Evolutionary conservation across 169 alveolate species (phyloP).

Genomic region (Nephromyces sp.): DNA sequence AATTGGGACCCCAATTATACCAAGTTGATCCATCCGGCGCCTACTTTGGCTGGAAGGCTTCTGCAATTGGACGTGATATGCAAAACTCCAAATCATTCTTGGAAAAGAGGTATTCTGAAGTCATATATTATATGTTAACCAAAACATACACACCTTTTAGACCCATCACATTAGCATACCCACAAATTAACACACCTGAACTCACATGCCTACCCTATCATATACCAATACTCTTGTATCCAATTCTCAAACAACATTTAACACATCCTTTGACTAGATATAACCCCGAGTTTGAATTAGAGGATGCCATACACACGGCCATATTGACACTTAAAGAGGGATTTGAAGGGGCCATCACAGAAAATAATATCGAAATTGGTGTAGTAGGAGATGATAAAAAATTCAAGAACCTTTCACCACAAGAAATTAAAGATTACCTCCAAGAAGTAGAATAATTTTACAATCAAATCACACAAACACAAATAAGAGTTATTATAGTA

Average conservation of each 20-base stretch:
- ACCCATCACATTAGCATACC: too few species aligned
- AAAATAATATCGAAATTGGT: constrained; percentile 91
- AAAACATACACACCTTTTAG: too few species aligned
- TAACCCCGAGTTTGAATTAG: constrained; percentile 84
- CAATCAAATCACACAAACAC: too few species aligned
- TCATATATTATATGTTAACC: too few species aligned
- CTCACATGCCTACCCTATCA: too few species aligned
- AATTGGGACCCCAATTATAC: constrained; percentile 76
- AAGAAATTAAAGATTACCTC: constrained; percentile 63
- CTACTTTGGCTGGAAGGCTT: constrained; percentile 93
- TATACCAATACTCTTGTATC: too few species aligned
- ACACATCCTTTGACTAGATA: too few species aligned
- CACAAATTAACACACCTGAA: too few species aligned
- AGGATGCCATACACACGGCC: constrained; percentile 91
- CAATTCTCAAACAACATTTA: too few species aligned
- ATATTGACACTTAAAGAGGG: constrained; percentile 79
- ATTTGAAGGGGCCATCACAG: constrained; percentile 94
- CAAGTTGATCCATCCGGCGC: constrained; percentile 98
- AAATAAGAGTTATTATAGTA: too few species aligned
- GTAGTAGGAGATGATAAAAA: constrained; percentile 75
- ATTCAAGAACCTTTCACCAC: constrained; percentile 59
- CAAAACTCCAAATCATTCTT: constrained; percentile 88
- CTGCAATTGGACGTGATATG: constrained; percentile 94
- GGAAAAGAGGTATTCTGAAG: constrained; percentile 75
- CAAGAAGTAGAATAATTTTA: constrained; percentile 50